A percentile compares a stretch with the other conserved stretches of the same genome.
phyloP scores from a whole-genome alignment of 208 protist genomes.

The Wallacemonas sp. region DNA sequence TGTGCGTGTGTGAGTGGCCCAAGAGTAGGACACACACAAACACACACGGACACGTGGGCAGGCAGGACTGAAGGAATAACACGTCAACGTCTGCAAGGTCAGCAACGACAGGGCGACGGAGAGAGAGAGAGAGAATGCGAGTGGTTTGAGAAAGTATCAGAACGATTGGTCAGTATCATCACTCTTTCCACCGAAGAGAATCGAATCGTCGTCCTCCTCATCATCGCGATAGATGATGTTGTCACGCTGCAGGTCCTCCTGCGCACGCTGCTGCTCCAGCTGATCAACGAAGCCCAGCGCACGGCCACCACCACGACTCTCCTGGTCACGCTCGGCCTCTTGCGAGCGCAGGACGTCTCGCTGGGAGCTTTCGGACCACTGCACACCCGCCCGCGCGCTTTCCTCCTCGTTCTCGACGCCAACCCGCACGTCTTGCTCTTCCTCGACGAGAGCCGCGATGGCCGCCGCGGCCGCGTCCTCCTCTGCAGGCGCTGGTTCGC shows the following conservation, averaged over 20 bases:
- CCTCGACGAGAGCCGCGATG: neutral
- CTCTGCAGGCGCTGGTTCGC: neutral
- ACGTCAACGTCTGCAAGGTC: too few species aligned
- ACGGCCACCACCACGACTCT: constrained; percentile 13
- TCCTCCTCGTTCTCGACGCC: constrained; percentile 41
- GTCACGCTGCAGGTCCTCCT: constrained; percentile 25
- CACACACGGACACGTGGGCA: too few species aligned
- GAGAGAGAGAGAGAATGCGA: too few species aligned
- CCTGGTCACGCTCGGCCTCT: constrained; percentile 16
- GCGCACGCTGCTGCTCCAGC: constrained; percentile 16
- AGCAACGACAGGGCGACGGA: too few species aligned
- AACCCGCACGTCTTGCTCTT: constrained; percentile 33
- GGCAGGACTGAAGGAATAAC: too few species aligned
- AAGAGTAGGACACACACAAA: too few species aligned
- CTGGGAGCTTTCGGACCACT: constrained; percentile 57
- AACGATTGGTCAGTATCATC: constrained; percentile 14
- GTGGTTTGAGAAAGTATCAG: neutral
- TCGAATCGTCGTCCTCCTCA: constrained; percentile 24
- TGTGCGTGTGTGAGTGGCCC: too few species aligned
- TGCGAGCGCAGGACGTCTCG: constrained; percentile 37
- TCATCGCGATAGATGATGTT: constrained; percentile 32
- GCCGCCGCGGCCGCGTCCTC: neutral
- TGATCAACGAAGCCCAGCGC: constrained; percentile 9
- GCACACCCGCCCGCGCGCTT: constrained; percentile 37
- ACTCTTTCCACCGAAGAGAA: constrained; percentile 21